phyloP scores from a whole-genome alignment of 805 yeast genomes.

The Candida pseudoglaebosa region DNA sequence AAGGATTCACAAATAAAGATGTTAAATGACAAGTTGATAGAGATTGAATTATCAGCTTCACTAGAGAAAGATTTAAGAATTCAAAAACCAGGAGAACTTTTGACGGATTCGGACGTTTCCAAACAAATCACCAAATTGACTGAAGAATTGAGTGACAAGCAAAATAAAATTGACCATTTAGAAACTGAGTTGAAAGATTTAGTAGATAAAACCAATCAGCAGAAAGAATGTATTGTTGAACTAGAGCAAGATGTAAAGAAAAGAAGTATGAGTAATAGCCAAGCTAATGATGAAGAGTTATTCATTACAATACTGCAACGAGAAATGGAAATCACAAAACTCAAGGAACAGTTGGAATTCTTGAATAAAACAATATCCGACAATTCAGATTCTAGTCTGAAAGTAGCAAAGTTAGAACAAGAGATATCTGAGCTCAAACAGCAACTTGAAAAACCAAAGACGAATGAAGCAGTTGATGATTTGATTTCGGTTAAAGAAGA shows the following conservation, averaged over 20 bases:
- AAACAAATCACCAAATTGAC: not conserved
- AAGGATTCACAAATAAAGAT: no score
- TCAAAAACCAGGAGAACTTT: not conserved
- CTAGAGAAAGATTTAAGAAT: no score
- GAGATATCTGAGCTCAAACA: not conserved
- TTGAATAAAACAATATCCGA: constrained; percentile 4
- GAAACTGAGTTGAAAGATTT: constrained; percentile 12
- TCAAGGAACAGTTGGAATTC: constrained; percentile 3
- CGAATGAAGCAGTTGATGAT: not conserved
- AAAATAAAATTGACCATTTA: constrained; percentile 12
- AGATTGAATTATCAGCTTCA: no score
- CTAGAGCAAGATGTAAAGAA: not conserved
- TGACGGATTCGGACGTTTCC: not conserved
- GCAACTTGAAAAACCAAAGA: not conserved
- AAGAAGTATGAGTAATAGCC: not conserved
- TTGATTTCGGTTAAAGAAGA: not conserved
- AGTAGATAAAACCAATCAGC: not conserved
- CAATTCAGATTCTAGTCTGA: not conserved
- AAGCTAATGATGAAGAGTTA: constrained; percentile 2
- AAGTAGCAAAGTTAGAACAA: not conserved
- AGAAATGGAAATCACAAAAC: constrained; percentile 1
- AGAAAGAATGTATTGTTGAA: not conserved
- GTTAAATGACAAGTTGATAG: no score
- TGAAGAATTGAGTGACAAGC: constrained; percentile 9
- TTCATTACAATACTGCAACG: constrained; percentile 5